These are phyloP conservation scores for Halenospora varia DNA, from an alignment of 495 filamentous ascomycete genomes.

Conservation along the genomic window DNA sequence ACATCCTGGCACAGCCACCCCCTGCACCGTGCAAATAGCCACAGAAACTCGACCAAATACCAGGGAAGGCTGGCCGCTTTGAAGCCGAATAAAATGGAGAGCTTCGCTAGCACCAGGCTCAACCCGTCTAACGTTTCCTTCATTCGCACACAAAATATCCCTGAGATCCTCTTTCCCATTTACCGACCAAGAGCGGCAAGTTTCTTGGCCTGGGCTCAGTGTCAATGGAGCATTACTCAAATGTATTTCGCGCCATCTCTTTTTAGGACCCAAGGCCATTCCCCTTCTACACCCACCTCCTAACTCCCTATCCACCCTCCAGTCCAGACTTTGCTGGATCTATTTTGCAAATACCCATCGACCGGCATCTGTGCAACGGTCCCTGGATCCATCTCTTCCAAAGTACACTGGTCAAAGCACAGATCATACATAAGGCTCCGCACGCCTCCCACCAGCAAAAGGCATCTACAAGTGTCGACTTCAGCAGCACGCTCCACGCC, in stretches of 20 bases:
- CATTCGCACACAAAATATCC: no score
- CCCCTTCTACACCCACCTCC: conserved; percentile 11
- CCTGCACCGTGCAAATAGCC: no score
- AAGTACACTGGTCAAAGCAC: conserved; percentile 5
- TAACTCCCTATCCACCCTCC: neutral
- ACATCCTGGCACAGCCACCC: no score
- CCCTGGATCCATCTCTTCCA: conserved; percentile 13
- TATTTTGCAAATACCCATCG: conserved; percentile 12
- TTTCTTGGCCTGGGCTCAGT: neutral
- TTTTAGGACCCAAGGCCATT: neutral
- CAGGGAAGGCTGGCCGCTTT: neutral
- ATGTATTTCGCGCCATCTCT: conserved; percentile 1
- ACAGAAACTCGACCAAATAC: no score
- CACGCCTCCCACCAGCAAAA: neutral
- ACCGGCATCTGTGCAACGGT: conserved; percentile 19
- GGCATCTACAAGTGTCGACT: neutral
- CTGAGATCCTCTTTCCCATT: neutral
- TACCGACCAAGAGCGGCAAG: neutral
- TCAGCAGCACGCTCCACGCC: neutral
- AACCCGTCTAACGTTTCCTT: neutral
- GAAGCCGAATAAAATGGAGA: neutral
- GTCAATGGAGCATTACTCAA: conserved; percentile 1
- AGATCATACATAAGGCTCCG: conserved; percentile 6
- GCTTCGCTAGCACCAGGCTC: neutral
- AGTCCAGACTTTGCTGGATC: neutral